These are phyloP conservation scores for Mycena maculata DNA, from an alignment of 768 basidiomycete genomes.

Conservation along the genomic window DNA sequence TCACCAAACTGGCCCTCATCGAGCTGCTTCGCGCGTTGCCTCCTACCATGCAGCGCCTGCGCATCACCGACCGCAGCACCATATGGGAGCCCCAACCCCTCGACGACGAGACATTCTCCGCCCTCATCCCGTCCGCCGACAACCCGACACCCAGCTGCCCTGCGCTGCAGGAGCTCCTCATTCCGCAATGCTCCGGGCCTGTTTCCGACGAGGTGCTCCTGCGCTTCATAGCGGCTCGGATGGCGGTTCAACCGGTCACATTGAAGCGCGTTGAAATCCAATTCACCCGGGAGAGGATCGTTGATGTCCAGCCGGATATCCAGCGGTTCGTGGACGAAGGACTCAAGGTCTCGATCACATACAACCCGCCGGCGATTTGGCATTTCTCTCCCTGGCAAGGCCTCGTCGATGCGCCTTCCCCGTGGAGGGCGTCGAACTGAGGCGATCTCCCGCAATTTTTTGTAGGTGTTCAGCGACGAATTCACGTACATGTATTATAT, in stretches of 20 bases:
- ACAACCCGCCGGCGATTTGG: not conserved
- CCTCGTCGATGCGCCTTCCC: not conserved
- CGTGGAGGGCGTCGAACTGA: too few relatives aligned
- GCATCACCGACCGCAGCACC: not conserved
- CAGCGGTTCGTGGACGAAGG: not conserved
- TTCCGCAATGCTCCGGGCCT: not conserved
- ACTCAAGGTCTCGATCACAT: not conserved
- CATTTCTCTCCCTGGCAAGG: slow-evolving; percentile 10
- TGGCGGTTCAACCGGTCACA: too few relatives aligned
- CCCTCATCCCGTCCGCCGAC: not conserved
- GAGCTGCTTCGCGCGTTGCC: slow-evolving; percentile 15
- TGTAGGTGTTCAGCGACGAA: too few relatives aligned
- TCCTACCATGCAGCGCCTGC: not conserved
- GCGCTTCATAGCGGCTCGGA: not conserved
- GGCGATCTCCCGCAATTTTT: too few relatives aligned
- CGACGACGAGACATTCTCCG: not conserved
- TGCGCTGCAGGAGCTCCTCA: not conserved
- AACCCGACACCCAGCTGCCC: not conserved
- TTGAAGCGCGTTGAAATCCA: not conserved
- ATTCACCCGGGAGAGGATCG: not conserved
- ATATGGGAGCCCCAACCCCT: not conserved
- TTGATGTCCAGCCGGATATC: not conserved
- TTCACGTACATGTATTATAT: too few relatives aligned
- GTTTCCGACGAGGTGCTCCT: slow-evolving; percentile 12
- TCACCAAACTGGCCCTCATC: slow-evolving; percentile 1